Base-by-base conservation (phyloP, 2,329 filamentous ascomycete genomes). In the Cladophialophora psammophila region DNA sequence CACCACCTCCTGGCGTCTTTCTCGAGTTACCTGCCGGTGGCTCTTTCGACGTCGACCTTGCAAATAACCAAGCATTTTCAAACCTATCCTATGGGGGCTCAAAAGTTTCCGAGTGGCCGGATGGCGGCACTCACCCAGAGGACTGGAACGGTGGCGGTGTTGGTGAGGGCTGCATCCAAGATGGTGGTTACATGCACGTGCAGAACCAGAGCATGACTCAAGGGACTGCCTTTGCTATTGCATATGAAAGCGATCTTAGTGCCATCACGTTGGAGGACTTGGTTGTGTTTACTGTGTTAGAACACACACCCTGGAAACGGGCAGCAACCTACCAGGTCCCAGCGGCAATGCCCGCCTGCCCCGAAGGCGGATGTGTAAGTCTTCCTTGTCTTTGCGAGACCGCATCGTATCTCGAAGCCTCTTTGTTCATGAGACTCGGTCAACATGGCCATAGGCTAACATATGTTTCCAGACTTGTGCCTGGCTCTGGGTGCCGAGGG, bases 141-240 rank as follows among this genome's bases (percentile, higher is more conserved):
- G 77, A 83, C 50, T 85, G 82, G 82, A 76, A 77, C 35, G 80
- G 80, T 1, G 78, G 79, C n/a, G 70, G 69, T 9, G 72, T 69
- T 45, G 74, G 74, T 0, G 79, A 73, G 4, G 75, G 78, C 45
- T 80, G 80, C 61, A 73, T 79, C 34, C 73, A 76, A 20, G 77
- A 78, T 1, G 81, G 80, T 45, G 83, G 83, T 8, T 80, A 81
- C 31, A 71, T 85, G 76, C 83, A 85, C 67, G 80, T 82, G 1
- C 79, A 79, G 55, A 82, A 82, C 65, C 73, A 81, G 67, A 77
- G 77, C 26, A 78, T 74, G 18, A 77, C 82, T 3, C 81, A 79
- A 9, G 83, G 82, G 2, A 84, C 82, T 0, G 83, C 83, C 0
- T 84, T 79, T 72, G 84, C 83, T 0, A 86, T 86, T 60, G 82